Percentiles rank a stretch among this genome's conserved stretches.
Evolutionary conservation across 495 filamentous ascomycete species (phyloP).

Genomic region (Halenospora varia): DNA sequence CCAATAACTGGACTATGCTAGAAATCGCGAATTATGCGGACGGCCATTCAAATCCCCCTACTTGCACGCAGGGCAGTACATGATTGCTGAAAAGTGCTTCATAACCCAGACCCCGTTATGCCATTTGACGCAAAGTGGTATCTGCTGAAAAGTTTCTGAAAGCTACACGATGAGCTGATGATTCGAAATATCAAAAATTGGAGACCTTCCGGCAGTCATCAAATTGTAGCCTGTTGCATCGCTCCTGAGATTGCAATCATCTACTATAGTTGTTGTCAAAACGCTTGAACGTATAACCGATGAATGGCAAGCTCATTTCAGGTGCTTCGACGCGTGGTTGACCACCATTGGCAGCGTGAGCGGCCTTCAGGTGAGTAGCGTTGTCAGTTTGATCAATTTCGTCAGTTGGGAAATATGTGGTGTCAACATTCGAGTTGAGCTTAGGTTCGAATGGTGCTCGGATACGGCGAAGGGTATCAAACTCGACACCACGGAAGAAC

Average conservation of each 20-base stretch:
- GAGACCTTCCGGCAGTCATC: background rate
- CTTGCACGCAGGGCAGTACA: background rate
- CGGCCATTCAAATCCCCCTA: background rate
- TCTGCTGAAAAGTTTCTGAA: background rate
- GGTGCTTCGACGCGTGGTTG: constrained; percentile 43
- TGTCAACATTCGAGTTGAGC: constrained; percentile 86
- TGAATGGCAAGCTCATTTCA: constrained; percentile 96
- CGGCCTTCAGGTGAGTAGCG: constrained; percentile 64
- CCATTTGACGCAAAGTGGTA: constrained; percentile 14
- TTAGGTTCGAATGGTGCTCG: constrained; percentile 94
- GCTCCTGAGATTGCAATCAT: background rate
- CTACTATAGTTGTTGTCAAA: constrained; percentile 66
- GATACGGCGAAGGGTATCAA: constrained; percentile 85
- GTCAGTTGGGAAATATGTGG: constrained; percentile 98
- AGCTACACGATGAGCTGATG: background rate
- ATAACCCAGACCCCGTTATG: background rate
- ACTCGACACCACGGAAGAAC: constrained; percentile 95
- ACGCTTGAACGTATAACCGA: constrained; percentile 98
- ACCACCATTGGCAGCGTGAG: constrained; percentile 18
- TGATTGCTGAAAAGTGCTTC: background rate
- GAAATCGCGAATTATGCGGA: constrained; percentile 6
- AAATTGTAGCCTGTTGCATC: background rate
- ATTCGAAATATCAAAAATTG: background rate
- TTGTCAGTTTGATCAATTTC: constrained; percentile 94
- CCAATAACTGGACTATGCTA: background rate